Evolutionary conservation across 495 filamentous ascomycete genomes (phyloP), one percentile per base, ranked within the genome.

Genomic region (Mycothermus thermophilus): DNA sequence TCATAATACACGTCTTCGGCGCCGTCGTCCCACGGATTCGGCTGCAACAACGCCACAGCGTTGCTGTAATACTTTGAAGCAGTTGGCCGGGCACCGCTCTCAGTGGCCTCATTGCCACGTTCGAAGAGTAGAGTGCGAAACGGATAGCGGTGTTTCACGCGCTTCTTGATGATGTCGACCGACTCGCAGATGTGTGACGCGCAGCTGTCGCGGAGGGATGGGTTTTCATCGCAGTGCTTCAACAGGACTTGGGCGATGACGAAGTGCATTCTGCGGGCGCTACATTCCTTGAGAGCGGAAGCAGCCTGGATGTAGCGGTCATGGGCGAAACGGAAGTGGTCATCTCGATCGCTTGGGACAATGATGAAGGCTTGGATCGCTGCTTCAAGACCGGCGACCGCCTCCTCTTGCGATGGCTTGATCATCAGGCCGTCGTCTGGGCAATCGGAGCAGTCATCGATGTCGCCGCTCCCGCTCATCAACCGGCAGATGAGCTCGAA

Each of bases 251-350:
- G 75, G 0, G 82, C 81, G 37, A 93, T 80, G 27, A 82, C 69
- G 41, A 83, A 93, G 55, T 94, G 84, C 86, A 93, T 93, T 47
- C 77, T 77, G 32, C 72, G 59, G 15, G 71, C 61, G 37, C 81
- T 72, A 41, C 72, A 76, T 58, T 85, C 78, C 25, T 67, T 73
- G 34, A 93, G 60, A 2, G 59, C 57, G n/a, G 71, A 63, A 8
- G 83, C 76, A 17, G 83, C 84, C 52, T 77, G 74, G 21, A 83
- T 63, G 49, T 88, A 83, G 26, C 84, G 71, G 52, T 94, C 85
- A 52, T 94, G 84, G 21, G 72, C 72, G 47, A 92, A 92, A 19
- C 77, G 76, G 48, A 66, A 69, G 32, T 62, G 53, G 54, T 94
- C 85, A 48, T 93, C 86, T 4, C 77, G 75, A 37, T 80, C 75